Base-by-base conservation (phyloP, 495 filamentous ascomycete species). In the Xylaria curta region DNA sequence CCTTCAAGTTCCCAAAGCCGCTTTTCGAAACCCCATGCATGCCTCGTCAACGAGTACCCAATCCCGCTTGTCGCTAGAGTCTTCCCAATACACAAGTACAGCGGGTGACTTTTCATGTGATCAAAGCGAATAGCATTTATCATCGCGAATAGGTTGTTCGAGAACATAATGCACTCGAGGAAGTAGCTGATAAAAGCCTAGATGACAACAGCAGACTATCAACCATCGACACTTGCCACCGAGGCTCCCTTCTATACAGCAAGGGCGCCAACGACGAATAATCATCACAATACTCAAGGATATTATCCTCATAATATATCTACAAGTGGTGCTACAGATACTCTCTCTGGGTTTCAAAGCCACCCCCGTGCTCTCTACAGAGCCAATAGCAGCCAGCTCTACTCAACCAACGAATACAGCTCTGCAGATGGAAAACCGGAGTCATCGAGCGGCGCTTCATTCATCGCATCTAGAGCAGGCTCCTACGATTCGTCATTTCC, bases 191-290 rank as follows among this genome's bases (percentile, higher is more conserved):
- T 59, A 61, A 56, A 59, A 56, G 53, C 71, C 58, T 60, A 79
- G 74, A 77, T 74, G 74, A 66, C 67, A 66, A 70, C 75, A 53
- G 63, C 75, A 58, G 68, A 77, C n/a, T 74, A 77, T 26, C 53
- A 72, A 63, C 65, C 70, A 38, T 69, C 77, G 67, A 65, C 74
- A 53, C 71, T 72, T 68, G 69, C 72, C 46, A 56, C 73, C 38
- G 75, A 77, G 66, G 70, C 73, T 54, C 21, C 70, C 49, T 76
- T 73, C 42, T 78, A 77, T 58, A 64, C 69, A 65, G 49, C 68
- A 58, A 74, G 75, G 33, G 67, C 64, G n/a, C 42, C 61, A 33
- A 69, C 70, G 36, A 68, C 75, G 17, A 71, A 42, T 54, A 72
- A 40, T 10, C 77, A 76, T 40, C 61, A 74, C 28, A 69, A 59